A percentile compares a stretch with the other conserved stretches of the same genome.
Conservation (phyloP, 805 yeast genomes). For the Wickerhamiella kazuoi region DNA sequence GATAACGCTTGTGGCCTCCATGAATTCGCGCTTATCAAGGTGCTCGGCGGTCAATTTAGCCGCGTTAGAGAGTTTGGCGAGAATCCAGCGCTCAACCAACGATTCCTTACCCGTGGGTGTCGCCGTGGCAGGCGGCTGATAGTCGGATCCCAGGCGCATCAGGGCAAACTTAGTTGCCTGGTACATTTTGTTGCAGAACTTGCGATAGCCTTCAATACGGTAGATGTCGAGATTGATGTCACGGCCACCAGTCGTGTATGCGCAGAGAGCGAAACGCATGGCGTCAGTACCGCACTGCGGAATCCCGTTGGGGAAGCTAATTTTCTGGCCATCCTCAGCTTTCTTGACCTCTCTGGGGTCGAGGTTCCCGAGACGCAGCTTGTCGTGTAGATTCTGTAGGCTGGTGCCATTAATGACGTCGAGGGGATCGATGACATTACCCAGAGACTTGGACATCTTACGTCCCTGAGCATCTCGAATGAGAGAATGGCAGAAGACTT, state of each 20-base stretch:
- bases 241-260: constrained; percentile 96
- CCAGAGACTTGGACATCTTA: constrained; percentile 92
- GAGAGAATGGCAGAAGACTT: constrained; percentile 94
- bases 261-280: constrained; percentile 91
- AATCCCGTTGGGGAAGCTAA: constrained; percentile 88
- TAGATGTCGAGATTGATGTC: constrained; percentile 90
- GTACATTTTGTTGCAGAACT: constrained; percentile 97
- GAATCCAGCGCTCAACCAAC: constrained; percentile 91
- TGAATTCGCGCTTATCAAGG: constrained; percentile 74
- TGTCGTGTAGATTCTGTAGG: constrained; percentile 59
- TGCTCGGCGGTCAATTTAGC: constrained; percentile 44
- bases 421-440: constrained; percentile 90
- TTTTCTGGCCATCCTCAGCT: constrained; percentile 75
- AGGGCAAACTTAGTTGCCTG: constrained; percentile 96
- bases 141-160: constrained; percentile 80
- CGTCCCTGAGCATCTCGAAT: constrained; percentile 99
- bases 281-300: constrained; percentile 99
- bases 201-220: constrained; percentile 97
- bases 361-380: constrained; percentile 64
- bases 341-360: constrained; percentile 75
- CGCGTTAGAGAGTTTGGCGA: constrained; percentile 64
- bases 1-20: constrained; percentile 68
- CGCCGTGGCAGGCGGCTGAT: constrained; percentile 50
- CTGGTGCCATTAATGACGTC: constrained; percentile 86
- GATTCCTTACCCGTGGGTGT: constrained; percentile 58